These are phyloP conservation scores for Diversispora epigaea DNA, from an alignment of 192 early-diverging fungal species.

Conservation along the genomic window DNA sequence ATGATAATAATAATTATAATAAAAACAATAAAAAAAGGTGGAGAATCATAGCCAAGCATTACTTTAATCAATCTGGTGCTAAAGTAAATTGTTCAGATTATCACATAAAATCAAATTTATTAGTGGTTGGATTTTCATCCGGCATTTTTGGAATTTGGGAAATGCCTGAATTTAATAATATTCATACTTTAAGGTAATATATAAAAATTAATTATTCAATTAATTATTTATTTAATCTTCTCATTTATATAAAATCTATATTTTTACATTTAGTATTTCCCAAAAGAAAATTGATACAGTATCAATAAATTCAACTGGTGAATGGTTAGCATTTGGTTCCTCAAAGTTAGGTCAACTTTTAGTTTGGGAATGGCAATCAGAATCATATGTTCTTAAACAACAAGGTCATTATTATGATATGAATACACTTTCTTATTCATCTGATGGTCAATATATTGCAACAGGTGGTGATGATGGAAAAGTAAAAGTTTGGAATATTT, in stretches of 20 bases:
- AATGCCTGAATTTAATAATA: conserved; percentile 87
- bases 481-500: conserved; percentile 97
- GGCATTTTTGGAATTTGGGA: conserved; percentile 99
- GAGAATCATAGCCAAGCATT: conserved; percentile 66
- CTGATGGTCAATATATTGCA: conserved; percentile 90
- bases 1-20: conserved; percentile 27
- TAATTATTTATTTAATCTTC: background rate
- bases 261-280: conserved; percentile 66
- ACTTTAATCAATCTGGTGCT: conserved; percentile 75
- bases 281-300: conserved; percentile 89
- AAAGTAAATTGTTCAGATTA: conserved; percentile 81
- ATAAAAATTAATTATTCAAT: background rate
- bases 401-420: conserved; percentile 98
- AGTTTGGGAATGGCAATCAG: conserved; percentile 99
- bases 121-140: conserved; percentile 88
- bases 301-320: conserved; percentile 85
- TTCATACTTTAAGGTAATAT: conserved; percentile 89
- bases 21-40: conserved; percentile 43
- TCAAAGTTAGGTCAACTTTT: conserved; percentile 90
- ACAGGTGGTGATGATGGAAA: conserved; percentile 97
- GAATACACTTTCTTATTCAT: conserved; percentile 83
- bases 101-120: conserved; percentile 64
- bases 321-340: conserved; percentile 97
- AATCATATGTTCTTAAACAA: conserved; percentile 98
- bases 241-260: background rate